Evolutionary conservation across 2,329 filamentous ascomycete genomes (phyloP).

Genomic region (Scytalidium sp.): DNA sequence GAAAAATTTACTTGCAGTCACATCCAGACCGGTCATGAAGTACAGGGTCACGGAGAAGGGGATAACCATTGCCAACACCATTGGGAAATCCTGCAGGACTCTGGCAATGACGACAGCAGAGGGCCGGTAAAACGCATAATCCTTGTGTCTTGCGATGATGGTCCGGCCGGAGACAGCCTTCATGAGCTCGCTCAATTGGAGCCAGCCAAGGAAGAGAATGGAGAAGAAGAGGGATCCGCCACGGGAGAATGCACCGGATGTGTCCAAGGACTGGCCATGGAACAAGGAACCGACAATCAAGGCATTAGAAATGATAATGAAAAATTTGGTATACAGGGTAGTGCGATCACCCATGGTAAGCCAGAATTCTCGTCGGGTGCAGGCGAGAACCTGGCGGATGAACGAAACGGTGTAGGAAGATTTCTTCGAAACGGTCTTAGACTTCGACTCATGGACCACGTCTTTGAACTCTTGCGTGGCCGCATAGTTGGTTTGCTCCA

Average conservation of each 20-base stretch:
- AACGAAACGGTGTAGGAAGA: constrained; percentile 78
- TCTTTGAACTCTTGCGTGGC: constrained; percentile 65
- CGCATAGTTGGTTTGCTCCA: constrained; percentile 53
- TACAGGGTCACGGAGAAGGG: constrained; percentile 63
- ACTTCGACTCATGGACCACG: constrained; percentile 64
- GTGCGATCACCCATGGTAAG: constrained; percentile 72
- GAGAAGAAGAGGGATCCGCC: constrained; percentile 65
- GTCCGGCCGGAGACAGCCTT: constrained; percentile 69
- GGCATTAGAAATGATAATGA: constrained; percentile 71
- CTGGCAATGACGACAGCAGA: constrained; percentile 63
- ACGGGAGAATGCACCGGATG: constrained; percentile 59
- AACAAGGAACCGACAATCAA: constrained; percentile 79
- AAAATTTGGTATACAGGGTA: constrained; percentile 73
- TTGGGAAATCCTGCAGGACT: constrained; percentile 60
- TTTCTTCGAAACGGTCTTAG: constrained; percentile 63
- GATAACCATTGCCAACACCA: constrained; percentile 55
- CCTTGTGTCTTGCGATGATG: constrained; percentile 65
- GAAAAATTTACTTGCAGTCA: constrained; percentile 60
- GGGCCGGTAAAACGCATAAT: constrained; percentile 69
- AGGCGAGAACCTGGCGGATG: constrained; percentile 63
- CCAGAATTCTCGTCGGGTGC: constrained; percentile 75
- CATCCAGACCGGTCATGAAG: constrained; percentile 59
- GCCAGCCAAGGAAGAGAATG: constrained; percentile 64
- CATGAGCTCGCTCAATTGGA: constrained; percentile 77
- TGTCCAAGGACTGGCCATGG: constrained; percentile 61